Evolutionary conservation across 2,329 filamentous ascomycete genomes (phyloP).

Genomic region (Elsinoe arachidis): DNA sequence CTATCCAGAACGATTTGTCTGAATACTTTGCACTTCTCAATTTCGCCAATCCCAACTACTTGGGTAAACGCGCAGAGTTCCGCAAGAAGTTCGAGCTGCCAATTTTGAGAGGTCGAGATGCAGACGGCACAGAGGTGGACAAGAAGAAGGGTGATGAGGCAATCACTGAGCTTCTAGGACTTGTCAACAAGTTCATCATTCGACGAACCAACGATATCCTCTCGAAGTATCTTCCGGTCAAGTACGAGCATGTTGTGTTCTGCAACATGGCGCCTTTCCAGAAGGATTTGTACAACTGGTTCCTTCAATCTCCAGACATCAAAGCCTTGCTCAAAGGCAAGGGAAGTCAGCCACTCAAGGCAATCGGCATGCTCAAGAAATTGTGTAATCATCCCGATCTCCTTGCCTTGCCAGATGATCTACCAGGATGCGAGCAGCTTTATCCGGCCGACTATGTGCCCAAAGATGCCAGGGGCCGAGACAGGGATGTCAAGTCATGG

Average conservation of each 20-base stretch:
- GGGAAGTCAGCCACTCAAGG: constrained; percentile 90
- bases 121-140: constrained; percentile 75
- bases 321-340: constrained; percentile 86
- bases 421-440: constrained; percentile 74
- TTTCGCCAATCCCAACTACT: constrained; percentile 88
- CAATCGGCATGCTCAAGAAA: constrained; percentile 94
- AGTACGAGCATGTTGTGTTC: constrained; percentile 98
- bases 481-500: constrained; percentile 87
- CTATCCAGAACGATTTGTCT: constrained; percentile 96
- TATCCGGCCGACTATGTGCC: constrained; percentile 83
- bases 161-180: constrained; percentile 65
- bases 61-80: constrained; percentile 84
- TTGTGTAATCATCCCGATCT: constrained; percentile 97
- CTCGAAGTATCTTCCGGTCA: constrained; percentile 94
- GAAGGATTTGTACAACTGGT: constrained; percentile 88
- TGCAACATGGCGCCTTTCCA: constrained; percentile 93
- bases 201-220: constrained; percentile 94
- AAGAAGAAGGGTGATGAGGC: constrained; percentile 75
- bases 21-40: constrained; percentile 95
- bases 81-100: constrained; percentile 89
- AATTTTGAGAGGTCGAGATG: constrained; percentile 84
- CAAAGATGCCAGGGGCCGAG: constrained; percentile 77
- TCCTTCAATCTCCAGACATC: constrained; percentile 91
- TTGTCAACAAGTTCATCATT: constrained; percentile 98
- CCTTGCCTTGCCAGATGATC: constrained; percentile 69